Evolutionary conservation across 2,329 filamentous ascomycete species (phyloP).

Genomic region (Teratosphaeria viscida): DNA sequence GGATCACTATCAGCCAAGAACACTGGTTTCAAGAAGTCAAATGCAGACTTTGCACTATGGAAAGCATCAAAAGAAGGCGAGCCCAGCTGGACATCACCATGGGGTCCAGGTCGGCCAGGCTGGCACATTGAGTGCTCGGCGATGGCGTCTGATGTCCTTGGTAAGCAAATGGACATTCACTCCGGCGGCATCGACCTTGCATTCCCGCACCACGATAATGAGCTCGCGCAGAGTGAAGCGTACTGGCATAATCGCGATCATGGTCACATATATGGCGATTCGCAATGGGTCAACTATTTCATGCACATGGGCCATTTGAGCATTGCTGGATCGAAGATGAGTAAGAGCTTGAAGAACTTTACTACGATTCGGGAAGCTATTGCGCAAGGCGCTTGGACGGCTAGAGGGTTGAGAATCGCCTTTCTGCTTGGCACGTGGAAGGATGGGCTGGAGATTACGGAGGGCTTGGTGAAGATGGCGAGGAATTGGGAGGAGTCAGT

Average conservation of each 20-base stretch:
- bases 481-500: slow-evolving; percentile 71
- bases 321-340: slow-evolving; percentile 91
- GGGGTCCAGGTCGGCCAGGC: slow-evolving; percentile 79
- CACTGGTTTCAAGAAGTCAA: slow-evolving; percentile 57
- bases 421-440: slow-evolving; percentile 86
- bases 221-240: slow-evolving; percentile 82
- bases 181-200: slow-evolving; percentile 84
- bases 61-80: slow-evolving; percentile 87
- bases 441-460: slow-evolving; percentile 82
- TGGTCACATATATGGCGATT: slow-evolving; percentile 17
- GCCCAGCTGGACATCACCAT: slow-evolving; percentile 78
- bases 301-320: slow-evolving; percentile 88
- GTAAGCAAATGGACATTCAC: slow-evolving; percentile 79
- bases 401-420: slow-evolving; percentile 70
- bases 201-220: slow-evolving; percentile 90
- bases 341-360: slow-evolving; percentile 91
- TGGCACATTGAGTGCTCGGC: slow-evolving; percentile 98
- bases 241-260: slow-evolving; percentile 46
- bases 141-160: slow-evolving; percentile 86
- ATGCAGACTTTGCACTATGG: slow-evolving; percentile 86
- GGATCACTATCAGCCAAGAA: slow-evolving; percentile 55
- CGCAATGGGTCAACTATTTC: slow-evolving; percentile 91
- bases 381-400: slow-evolving; percentile 57
- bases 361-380: slow-evolving; percentile 83
- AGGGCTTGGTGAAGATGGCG: slow-evolving; percentile 62